These are phyloP conservation scores for Trichoderma sp. DNA, from an alignment of 2,329 filamentous ascomycete genomes.

Conservation along the genomic window DNA sequence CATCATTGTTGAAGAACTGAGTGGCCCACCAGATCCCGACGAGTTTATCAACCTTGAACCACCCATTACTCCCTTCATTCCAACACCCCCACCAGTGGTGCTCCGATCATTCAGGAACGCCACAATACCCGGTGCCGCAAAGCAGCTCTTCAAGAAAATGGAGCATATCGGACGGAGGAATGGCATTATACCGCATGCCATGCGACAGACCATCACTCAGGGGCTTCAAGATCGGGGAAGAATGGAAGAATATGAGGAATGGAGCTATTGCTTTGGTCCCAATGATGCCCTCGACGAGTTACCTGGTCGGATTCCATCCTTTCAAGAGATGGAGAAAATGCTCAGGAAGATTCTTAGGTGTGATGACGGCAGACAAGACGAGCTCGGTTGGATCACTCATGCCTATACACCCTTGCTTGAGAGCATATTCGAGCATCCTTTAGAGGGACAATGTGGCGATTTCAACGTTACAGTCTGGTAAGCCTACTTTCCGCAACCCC, in stretches of 20 bases:
- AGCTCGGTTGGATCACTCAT: background rate
- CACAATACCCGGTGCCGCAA: too few relatives aligned
- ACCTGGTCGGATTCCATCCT: background rate
- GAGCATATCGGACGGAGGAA: too few relatives aligned
- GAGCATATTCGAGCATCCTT: background rate
- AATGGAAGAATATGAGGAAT: background rate
- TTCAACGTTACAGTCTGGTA: conserved; percentile 14
- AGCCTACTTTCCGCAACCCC: background rate
- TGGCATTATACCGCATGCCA: background rate
- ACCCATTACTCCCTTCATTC: too few relatives aligned
- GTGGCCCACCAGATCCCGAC: too few relatives aligned
- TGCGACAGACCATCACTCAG: background rate
- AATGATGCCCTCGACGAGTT: background rate
- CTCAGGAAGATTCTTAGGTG: background rate
- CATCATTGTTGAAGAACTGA: too few relatives aligned
- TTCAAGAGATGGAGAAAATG: background rate
- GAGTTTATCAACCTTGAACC: too few relatives aligned
- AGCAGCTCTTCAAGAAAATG: too few relatives aligned
- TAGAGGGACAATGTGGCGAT: background rate
- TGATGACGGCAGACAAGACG: background rate
- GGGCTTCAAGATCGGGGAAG: background rate
- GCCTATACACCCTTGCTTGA: background rate
- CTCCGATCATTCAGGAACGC: too few relatives aligned
- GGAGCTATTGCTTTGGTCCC: background rate
- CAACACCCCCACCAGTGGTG: too few relatives aligned